Base-by-base conservation (phyloP, 176 grass and related monocot genomes). In the Puya raimondii region DNA sequence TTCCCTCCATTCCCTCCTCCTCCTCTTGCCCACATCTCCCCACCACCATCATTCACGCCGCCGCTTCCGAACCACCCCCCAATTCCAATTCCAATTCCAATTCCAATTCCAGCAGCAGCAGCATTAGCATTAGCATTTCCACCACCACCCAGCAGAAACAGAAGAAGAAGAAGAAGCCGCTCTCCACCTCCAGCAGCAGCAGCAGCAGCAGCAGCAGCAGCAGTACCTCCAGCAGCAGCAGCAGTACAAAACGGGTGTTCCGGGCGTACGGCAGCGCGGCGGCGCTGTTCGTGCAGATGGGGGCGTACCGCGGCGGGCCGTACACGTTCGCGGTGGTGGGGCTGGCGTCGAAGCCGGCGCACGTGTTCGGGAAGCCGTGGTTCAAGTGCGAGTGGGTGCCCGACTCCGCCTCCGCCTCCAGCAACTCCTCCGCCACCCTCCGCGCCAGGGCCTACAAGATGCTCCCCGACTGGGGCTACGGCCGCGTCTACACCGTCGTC, bases 391-490 rank as follows among this genome's bases (percentile, higher is more conserved):
- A 86, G 75, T 96, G 91, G 91, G 72, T 80, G 29, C 78, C 88
- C 2, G 64, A 67, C 56, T 26, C 79, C 23, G 81, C 72, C 18
- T 53, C 68, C 10, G 47, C 65, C 16, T 56, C 78, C 64, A n/a
- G n/a, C n/a, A n/a, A n/a, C n/a, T n/a, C n/a, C n/a, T n/a, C n/a
- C n/a, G 29, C 78, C 88, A 73, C 82, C 26, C 79, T 80, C 57
- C 80, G 84, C 1, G 74, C 84, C 25, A 99, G 71, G 72, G 71
- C 89, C 10, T 99, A 90, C 82, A 84, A 86, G 77, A 93, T 99
- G 86, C 81, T 88, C 53, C 94, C 94, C 14, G 94, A 99, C 81
- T 99, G 94, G 94, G 94, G 94, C 76, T 99, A 99, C 78, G 94
- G 94, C 87, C 94, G 81, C 18, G 84, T 93, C 42, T 99, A 99